Conservation (phyloP, 371 early-diverging fungal species). For the Lichtheimia hyalospora region DNA sequence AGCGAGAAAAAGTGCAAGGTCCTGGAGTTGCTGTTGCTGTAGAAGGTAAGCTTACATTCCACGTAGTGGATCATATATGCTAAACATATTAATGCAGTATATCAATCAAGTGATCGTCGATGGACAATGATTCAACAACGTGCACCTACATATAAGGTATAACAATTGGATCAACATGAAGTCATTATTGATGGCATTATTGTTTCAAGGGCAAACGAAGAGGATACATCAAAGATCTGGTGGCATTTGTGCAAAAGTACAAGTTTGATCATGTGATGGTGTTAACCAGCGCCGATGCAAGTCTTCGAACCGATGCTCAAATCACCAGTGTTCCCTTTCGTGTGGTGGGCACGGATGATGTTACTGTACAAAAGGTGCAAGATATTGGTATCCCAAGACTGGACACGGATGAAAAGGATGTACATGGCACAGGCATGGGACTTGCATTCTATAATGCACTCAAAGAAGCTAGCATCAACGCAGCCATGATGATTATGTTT, state of each 20-base stretch:
- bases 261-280: constrained; percentile 58
- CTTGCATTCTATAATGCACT: constrained; percentile 39
- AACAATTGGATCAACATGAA: neutral
- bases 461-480: constrained; percentile 29
- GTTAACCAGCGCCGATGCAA: constrained; percentile 72
- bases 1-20: constrained; percentile 23
- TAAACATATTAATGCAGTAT: constrained; percentile 33
- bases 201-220: constrained; percentile 18
- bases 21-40: constrained; percentile 40
- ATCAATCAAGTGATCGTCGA: constrained; percentile 49
- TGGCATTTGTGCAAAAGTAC: constrained; percentile 48
- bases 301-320: constrained; percentile 63
- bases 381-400: constrained; percentile 30
- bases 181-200: neutral
- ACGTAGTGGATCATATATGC: neutral
- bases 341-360: constrained; percentile 12
- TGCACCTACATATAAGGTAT: constrained; percentile 49
- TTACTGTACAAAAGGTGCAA: constrained; percentile 11
- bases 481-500: constrained; percentile 62
- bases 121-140: constrained; percentile 65
- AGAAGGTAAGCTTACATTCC: constrained; percentile 39
- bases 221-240: constrained; percentile 42
- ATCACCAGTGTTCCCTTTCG: constrained; percentile 48
- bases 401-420: constrained; percentile 38
- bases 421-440: constrained; percentile 60